These are phyloP conservation scores for Paramecium biaurelia DNA, from an alignment of 73 alveolate genomes.

Conservation along the genomic window DNA sequence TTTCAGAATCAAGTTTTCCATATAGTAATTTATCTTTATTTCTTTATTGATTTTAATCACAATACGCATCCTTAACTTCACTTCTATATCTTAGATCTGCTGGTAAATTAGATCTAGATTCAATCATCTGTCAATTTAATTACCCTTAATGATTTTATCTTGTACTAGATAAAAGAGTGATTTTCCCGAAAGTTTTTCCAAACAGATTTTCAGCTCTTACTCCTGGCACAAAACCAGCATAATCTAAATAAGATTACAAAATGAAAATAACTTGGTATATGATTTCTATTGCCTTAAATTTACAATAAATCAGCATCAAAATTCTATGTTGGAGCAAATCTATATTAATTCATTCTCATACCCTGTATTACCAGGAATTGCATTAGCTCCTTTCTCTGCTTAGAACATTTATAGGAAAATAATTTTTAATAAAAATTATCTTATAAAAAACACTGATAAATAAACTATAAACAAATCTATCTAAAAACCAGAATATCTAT, in stretches of 20 bases:
- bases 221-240: conserved; percentile 67
- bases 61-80: conserved; percentile 54
- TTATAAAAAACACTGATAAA: not conserved
- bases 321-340: not conserved
- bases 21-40: not conserved
- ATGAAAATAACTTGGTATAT: conserved; percentile 16
- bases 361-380: conserved; percentile 44
- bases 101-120: conserved; percentile 53
- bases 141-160: conserved; percentile 55
- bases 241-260: not conserved
- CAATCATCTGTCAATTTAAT: not conserved
- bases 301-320: not conserved
- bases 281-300: conserved; percentile 18
- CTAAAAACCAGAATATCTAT: not conserved
- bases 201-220: conserved; percentile 49
- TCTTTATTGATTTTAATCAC: conserved; percentile 38
- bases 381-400: conserved; percentile 46
- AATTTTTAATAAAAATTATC: not conserved
- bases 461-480: not conserved
- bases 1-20: conserved; percentile 7
- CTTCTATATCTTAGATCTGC: conserved; percentile 55
- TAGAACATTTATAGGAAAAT: not conserved
- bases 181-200: conserved; percentile 62
- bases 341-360: not conserved
- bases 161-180: conserved; percentile 50